Percentiles rank a stretch among this genome's conserved stretches.
phyloP scores from a whole-genome alignment of 2,329 filamentous ascomycete species.

The Alternaria panax region DNA sequence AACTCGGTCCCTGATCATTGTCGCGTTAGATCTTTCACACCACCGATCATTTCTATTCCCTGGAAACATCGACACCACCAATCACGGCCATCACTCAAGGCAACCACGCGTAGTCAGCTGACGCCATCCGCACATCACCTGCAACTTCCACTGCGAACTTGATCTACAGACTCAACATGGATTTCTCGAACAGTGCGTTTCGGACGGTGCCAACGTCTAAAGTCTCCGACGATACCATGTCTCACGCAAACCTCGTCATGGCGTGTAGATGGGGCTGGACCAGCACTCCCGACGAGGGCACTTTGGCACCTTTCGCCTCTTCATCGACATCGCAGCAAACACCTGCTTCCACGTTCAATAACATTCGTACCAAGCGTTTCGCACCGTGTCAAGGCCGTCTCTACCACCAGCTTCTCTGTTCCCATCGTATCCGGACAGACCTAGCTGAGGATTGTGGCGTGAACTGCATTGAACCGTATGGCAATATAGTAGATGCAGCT shows the following conservation, averaged over 20 bases:
- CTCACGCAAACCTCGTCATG: slow-evolving; percentile 43
- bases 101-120: slow-evolving; percentile 37
- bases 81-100: slow-evolving; percentile 18
- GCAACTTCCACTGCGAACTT: slow-evolving; percentile 1
- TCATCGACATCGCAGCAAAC: slow-evolving; percentile 16
- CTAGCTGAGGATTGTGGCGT: slow-evolving; percentile 46
- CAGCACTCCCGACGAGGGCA: slow-evolving; percentile 30
- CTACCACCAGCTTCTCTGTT: slow-evolving; percentile 47
- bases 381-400: slow-evolving; percentile 45
- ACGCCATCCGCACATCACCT: slow-evolving; percentile 24
- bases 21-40: slow-evolving; percentile 1
- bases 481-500: slow-evolving; percentile 20
- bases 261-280: slow-evolving; percentile 47
- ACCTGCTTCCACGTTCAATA: slow-evolving; percentile 24
- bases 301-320: slow-evolving; percentile 12
- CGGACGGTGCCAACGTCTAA: slow-evolving; percentile 21
- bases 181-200: slow-evolving; percentile 43
- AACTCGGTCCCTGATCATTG: slow-evolving; percentile 15
- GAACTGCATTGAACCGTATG: slow-evolving; percentile 45
- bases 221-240: slow-evolving; percentile 44
- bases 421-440: slow-evolving; percentile 47
- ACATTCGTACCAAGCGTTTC: slow-evolving; percentile 39
- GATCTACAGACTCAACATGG: slow-evolving; percentile 28
- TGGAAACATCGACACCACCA: neutral
- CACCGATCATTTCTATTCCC: slow-evolving; percentile 7